Conservation (phyloP, 176 grass and related monocot genomes). For the Aegilops sharonensis region DNA sequence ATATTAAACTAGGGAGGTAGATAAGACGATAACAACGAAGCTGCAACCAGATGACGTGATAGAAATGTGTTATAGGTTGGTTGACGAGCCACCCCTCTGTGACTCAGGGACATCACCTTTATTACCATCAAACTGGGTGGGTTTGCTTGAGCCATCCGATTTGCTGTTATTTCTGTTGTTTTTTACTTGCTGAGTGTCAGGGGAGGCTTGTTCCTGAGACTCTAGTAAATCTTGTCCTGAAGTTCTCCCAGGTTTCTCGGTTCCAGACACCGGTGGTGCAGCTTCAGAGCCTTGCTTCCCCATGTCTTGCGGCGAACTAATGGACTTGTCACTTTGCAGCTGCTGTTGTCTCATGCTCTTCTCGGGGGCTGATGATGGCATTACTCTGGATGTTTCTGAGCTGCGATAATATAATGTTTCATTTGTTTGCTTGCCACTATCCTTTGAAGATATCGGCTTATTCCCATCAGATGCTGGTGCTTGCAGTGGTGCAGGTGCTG, state of each 20-base stretch:
- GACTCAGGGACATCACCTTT: constrained; percentile 16
- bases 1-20: neutral
- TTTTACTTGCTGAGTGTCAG: constrained; percentile 7
- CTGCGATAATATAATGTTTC: constrained; percentile 9
- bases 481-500: neutral
- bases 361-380: neutral
- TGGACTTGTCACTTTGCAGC: constrained; percentile 19
- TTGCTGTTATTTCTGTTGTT: constrained; percentile 18
- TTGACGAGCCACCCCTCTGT: neutral
- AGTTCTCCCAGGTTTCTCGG: constrained; percentile 13
- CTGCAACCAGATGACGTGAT: constrained; percentile 1
- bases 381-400: constrained; percentile 25
- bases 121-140: neutral
- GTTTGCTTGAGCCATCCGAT: constrained; percentile 32
- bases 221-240: constrained; percentile 16
- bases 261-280: neutral
- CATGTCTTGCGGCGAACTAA: constrained; percentile 18
- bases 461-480: constrained; percentile 31
- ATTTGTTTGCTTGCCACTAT: constrained; percentile 11
- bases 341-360: constrained; percentile 29
- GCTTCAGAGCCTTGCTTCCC: constrained; percentile 22
- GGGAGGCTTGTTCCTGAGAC: neutral
- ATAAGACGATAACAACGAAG: constrained; percentile 5
- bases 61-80: constrained; percentile 1
- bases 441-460: constrained; percentile 18